Evolutionary conservation across 345 rosid species (phyloP), one percentile per base, ranked within the genome.

Genomic region (Tarenaya hassleriana): DNA sequence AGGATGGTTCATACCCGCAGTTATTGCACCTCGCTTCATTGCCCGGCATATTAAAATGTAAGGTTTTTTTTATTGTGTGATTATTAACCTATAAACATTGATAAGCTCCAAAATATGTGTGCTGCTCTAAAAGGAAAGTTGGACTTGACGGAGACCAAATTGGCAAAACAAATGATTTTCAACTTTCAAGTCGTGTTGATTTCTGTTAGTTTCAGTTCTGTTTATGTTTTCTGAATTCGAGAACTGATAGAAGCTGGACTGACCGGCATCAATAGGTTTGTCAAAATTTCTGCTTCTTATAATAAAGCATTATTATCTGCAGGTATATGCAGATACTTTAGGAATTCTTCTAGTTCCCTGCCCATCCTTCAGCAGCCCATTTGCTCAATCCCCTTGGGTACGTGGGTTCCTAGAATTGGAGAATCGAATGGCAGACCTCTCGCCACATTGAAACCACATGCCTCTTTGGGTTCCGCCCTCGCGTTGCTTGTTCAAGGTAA

Each of bases 321-420:
- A 94, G 99, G 94, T 68, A 72, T 94, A 62, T 94, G 97, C 74
- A 81, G 99, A 73, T 78, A 88, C 54, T 94, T 94, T 61, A 83
- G 79, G 63, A 78, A 94, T 69, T 83, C 83, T 66, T 75, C 95
- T 46, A 71, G 87, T 75, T 78, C 91, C 11, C 68, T 92, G 74
- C 97, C 99, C 10, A 65, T 92, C 70, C 94, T 92, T 67, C 88
- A 88, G 69, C 95, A 76, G 37, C 89, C 96, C 29, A 66, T 92
- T 55, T 76, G 74, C 77, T 74, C 91, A 62, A 68, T 92, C 60
- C 88, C 71, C 46, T 66, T 88, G 57, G 97, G 99, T 39, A 83
- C 97, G 27, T 83, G 97, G 96, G 94, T 92, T 71, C 97, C 91
- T 8, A 75, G 73, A 70, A 80, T 92, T 41, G 94, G 94, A 43